phyloP scores from a whole-genome alignment of 2,329 filamentous ascomycete genomes.

The Colletotrichum cuscutae region DNA sequence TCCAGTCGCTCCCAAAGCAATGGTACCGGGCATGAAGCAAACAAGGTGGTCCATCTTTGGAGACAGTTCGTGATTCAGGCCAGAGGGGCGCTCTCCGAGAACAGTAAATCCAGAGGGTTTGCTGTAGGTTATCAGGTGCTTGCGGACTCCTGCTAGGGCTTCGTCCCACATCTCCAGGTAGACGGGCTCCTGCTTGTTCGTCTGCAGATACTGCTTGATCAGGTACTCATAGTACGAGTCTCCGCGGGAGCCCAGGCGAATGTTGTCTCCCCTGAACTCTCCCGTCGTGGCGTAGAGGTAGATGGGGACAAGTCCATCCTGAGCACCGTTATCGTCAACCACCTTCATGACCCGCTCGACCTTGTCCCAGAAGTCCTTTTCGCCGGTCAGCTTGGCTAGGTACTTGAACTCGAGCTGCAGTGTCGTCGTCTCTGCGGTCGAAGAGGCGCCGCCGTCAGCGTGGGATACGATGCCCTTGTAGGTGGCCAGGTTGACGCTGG shows the following conservation, averaged over 20 bases:
- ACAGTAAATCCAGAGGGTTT: slow-evolving; percentile 84
- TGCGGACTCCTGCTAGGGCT: slow-evolving; percentile 84
- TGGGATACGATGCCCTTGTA: slow-evolving; percentile 83
- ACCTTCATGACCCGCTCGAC: slow-evolving; percentile 93
- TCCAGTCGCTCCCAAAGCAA: slow-evolving; percentile 86
- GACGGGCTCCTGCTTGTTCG: slow-evolving; percentile 83
- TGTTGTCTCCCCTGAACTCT: slow-evolving; percentile 83
- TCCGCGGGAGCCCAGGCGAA: slow-evolving; percentile 90
- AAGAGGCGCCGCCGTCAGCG: slow-evolving; percentile 86
- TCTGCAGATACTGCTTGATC: slow-evolving; percentile 98
- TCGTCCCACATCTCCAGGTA: slow-evolving; percentile 96
- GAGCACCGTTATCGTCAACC: slow-evolving; percentile 81
- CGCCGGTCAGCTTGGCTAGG: slow-evolving; percentile 91
- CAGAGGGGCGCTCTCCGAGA: slow-evolving; percentile 84
- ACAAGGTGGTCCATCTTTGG: slow-evolving; percentile 99
- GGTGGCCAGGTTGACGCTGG: slow-evolving; percentile 88
- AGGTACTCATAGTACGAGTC: slow-evolving; percentile 99
- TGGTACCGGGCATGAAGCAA: slow-evolving; percentile 97
- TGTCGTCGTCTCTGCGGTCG: slow-evolving; percentile 91
- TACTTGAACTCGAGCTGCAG: slow-evolving; percentile 98
- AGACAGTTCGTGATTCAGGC: slow-evolving; percentile 72
- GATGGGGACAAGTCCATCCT: slow-evolving; percentile 90
- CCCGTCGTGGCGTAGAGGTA: slow-evolving; percentile 86
- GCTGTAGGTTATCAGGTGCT: slow-evolving; percentile 92
- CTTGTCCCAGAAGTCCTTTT: slow-evolving; percentile 90